Base-by-base conservation (phyloP, 2,329 filamentous ascomycete species). In the Sclerotinia glacialis region DNA sequence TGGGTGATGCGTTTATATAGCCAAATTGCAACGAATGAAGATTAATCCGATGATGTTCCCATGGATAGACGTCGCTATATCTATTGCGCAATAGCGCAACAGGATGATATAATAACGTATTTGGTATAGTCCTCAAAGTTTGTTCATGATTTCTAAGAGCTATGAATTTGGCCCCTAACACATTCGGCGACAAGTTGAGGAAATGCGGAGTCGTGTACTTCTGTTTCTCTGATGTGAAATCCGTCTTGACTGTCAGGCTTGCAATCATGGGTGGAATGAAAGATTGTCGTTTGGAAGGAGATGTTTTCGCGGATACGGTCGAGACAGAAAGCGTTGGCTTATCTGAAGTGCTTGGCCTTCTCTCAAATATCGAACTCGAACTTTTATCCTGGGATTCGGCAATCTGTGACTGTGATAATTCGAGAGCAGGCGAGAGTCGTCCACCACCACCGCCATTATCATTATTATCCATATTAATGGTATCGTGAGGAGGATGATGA, bases 41-140 rank as follows among this genome's bases (percentile, higher is more conserved):
- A 76, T 86, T 89, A 63, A 98, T 83, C 31, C 94, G 87, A 75
- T 95, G 95, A 75, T 91, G 87, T 68, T 89, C 87, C 86, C 91
- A 98, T 0, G 93, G 92, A 75, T 93, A 89, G 69, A 98, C 91
- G 75, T 97, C 96, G 56, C 83, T 76, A 78, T 97, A 98, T 64
- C 94, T 87, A 77, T 97, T 95, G 72, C 93, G 84, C 44, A 78
- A 76, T 67, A 37, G 23, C 11, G 40, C 62, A 7, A 60, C 31
- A 6, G 67, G 63, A 31, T 69, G 64, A 14, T 40, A 26, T 26
- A 68, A 37, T 47, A 69, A 44, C 11, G 62, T 42, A 31, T 58
- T 58, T 14, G 69, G 64, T n/a, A 44, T 42, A 2, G 46, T 40
- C 47, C 61, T 46, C 18, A 67, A 28, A 3, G 42, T 47, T 18